Base-by-base conservation (phyloP, 306 rosid species). In the Prunus dulcis region DNA sequence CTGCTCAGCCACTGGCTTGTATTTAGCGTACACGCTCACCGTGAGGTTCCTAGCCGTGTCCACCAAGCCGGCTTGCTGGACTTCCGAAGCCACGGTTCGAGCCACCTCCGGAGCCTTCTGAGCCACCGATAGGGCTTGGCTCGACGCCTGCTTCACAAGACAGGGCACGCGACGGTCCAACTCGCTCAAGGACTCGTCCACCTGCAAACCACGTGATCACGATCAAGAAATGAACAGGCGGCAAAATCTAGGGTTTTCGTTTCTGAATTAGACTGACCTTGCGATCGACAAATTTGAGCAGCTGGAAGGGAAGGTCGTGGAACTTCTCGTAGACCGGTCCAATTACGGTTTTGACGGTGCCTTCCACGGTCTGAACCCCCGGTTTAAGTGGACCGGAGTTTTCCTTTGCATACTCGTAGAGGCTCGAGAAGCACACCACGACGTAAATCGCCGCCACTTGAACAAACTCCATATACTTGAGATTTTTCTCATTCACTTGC, bases 241-340 rank as follows among this genome's bases (percentile, higher is more conserved):
- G 67, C 20, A 11, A 6, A 62, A 62, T 14, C 12, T 15, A 62
- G 20, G 67, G 38, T 62, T 12, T 12, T 12, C 41, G 41, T 34
- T 34, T 34, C 41, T 5, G 1, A 6, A 34, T 34, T 8, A 45
- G 12, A 63, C 73, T 27, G 62, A 87, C 91, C 87, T 87, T 83
- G 57, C 81, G 81, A 73, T 87, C 89, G 73, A 83, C 78, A 76
- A 85, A 80, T 61, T 46, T 64, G 34, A 87, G 87, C 25, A 87
- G 64, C 45, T 80, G 78, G 53, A 85, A 76, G 8, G 91, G 89
- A 64, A 87, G 73, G 83, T 81, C 81, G 23, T 73, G 89, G 70
- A 87, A 79, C 77, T 78, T 83, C 43, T 87, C 87, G 71, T 78
- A 78, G 73, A 87, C 84, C 51, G 91, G 91, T 68, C 86, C 84